Evolutionary conservation across 176 grass and related monocot species (phyloP), one percentile per base, ranked within the genome.

Genomic region (Themeda triandra): DNA sequence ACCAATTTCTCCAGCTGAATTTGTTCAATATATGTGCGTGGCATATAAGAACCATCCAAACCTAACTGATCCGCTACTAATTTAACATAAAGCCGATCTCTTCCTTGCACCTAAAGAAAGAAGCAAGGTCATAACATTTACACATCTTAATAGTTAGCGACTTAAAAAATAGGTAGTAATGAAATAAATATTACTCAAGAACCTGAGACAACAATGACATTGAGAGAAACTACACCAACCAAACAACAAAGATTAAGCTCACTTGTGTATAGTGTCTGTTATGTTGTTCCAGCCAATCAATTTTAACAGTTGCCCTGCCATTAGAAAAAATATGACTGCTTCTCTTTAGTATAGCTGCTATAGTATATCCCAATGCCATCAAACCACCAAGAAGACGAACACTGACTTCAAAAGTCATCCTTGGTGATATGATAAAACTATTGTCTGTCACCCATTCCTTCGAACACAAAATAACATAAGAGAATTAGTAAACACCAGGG

Each of bases 361-460:
- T 99, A 66, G 89, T 96, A 71, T 99, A 99, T 33, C 97, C 97
- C 78, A 99, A 78, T 1, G 97, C 91, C 97, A 99, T 99, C 73
- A 99, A 88, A 85, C 97, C 97, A 83, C 93, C 93, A 87, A 99
- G 91, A 96, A 99, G 97, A 28, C 93, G 91, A 49, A 99, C 97
- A 53, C 89, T 99, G 77, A 99, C 97, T 92, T 99, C 93, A 89
- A 99, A 99, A 87, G 92, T 91, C 83, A 99, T 99, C 82, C 97
- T 96, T 39, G 93, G 97, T 78, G 97, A 99, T 90, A 99, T 99
- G 42, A 99, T 96, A 84, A 99, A 99, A 76, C 92, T 86, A 89
- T 87, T 94, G 69, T 99, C 97, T 10, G 91, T 94, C 72, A 99
- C 91, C 97, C 91, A 99, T 83, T 99, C 93, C 97, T 99, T 89